phyloP scores from a whole-genome alignment of 2,329 filamentous ascomycete genomes.

The Beauveria bassiana region DNA sequence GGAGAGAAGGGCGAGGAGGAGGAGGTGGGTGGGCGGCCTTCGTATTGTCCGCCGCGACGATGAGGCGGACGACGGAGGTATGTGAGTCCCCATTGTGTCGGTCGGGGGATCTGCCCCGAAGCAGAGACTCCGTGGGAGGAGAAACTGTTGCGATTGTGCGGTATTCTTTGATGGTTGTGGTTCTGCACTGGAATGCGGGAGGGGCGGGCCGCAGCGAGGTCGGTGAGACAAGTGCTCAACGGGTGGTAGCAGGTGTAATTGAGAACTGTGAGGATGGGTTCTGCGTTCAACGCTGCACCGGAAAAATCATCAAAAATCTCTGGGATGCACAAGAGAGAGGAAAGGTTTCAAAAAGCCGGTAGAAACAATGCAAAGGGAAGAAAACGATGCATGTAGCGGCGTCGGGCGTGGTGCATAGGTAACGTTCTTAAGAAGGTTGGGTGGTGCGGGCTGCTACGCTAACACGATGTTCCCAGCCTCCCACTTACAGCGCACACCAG shows the following conservation, averaged over 20 bases:
- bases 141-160: neutral
- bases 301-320: neutral
- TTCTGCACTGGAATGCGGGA: constrained; percentile 12
- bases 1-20: constrained; percentile 30
- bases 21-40: constrained; percentile 10
- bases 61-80: constrained; percentile 7
- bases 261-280: neutral
- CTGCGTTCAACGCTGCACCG: neutral
- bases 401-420: constrained; percentile 22
- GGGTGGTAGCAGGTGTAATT: neutral
- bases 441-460: constrained; percentile 16
- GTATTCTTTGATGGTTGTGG: neutral
- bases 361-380: constrained; percentile 12
- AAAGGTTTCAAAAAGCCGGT: neutral
- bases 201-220: constrained; percentile 3
- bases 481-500: constrained; percentile 20
- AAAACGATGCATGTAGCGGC: constrained; percentile 10
- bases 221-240: neutral
- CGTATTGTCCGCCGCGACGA: constrained; percentile 10
- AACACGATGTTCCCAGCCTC: constrained; percentile 24
- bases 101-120: neutral
- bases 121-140: neutral
- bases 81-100: constrained; percentile 3
- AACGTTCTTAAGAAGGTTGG: constrained; percentile 23
- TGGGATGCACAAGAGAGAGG: neutral